Conservation (phyloP, 140 eudicot genomes). For the Cichorium intybus region DNA sequence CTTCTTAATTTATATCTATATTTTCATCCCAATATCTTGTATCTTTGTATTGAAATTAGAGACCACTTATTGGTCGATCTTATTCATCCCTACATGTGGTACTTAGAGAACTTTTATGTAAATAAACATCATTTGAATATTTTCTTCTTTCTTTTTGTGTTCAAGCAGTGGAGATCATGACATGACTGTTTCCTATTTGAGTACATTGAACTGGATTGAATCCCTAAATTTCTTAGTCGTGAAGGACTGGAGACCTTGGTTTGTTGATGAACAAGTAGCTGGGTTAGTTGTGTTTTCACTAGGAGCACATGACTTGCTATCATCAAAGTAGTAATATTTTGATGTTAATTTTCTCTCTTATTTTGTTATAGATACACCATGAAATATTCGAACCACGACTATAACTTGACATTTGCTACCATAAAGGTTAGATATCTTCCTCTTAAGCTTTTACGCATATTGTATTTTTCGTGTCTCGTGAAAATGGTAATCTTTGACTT, state of each 20-base stretch:
- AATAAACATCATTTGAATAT: background rate
- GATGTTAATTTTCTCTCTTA: background rate
- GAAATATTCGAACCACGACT: background rate
- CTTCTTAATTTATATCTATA: background rate
- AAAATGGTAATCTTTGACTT: background rate
- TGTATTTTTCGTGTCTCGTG: background rate
- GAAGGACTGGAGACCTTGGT: background rate
- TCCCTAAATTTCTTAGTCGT: background rate
- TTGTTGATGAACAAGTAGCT: background rate
- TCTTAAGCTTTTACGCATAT: background rate
- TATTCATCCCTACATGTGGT: background rate
- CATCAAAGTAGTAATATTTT: no score
- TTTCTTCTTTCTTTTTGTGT: background rate
- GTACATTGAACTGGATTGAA: background rate
- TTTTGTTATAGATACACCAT: background rate
- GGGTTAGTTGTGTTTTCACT: background rate
- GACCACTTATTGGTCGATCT: background rate
- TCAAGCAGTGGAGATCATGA: background rate
- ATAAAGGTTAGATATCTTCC: background rate
- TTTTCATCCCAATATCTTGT: background rate
- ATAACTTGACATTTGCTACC: background rate
- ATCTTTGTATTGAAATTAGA: background rate
- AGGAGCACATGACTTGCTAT: background rate
- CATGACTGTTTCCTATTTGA: background rate
- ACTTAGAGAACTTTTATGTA: background rate